Percentiles rank a stretch among this genome's conserved stretches.
Conservation (phyloP, 1,139 yeast species). For the Insectozyma bohioensis region DNA sequence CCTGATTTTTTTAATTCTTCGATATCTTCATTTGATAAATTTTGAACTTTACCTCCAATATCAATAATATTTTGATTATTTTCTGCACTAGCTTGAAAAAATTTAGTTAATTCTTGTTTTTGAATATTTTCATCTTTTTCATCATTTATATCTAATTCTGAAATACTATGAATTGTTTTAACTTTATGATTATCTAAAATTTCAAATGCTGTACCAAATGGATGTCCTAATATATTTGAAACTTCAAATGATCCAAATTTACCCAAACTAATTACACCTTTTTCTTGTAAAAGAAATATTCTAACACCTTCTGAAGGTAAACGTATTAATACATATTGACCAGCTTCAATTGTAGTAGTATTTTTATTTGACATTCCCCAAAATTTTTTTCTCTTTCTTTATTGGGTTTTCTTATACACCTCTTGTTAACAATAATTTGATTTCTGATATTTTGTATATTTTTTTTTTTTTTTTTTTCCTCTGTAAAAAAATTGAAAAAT, state of each 20-base stretch:
- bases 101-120: conserved; percentile 39
- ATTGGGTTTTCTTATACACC: too few relatives aligned
- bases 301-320: conserved; percentile 82
- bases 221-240: conserved; percentile 72
- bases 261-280: conserved; percentile 69
- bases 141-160: conserved; percentile 29
- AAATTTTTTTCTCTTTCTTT: too few relatives aligned
- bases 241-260: conserved; percentile 87
- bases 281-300: conserved; percentile 61
- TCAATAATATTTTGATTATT: conserved; percentile 73
- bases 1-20: conserved; percentile 73
- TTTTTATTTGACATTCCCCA: too few relatives aligned
- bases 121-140: conserved; percentile 21
- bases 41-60: conserved; percentile 75
- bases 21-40: conserved; percentile 70
- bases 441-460: conserved; percentile 1
- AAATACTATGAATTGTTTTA: conserved; percentile 44
- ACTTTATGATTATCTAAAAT: conserved; percentile 60
- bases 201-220: conserved; percentile 89
- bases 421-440: conserved; percentile 1
- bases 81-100: conserved; percentile 48
- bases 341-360: conserved; percentile 40
- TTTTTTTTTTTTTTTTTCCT: conserved; percentile 4
- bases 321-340: conserved; percentile 64
- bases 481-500: not conserved